Evolutionary conservation across 1,139 yeast species (phyloP), one percentile per base, ranked within the genome.

Genomic region (Saccharomyces hybrid): DNA sequence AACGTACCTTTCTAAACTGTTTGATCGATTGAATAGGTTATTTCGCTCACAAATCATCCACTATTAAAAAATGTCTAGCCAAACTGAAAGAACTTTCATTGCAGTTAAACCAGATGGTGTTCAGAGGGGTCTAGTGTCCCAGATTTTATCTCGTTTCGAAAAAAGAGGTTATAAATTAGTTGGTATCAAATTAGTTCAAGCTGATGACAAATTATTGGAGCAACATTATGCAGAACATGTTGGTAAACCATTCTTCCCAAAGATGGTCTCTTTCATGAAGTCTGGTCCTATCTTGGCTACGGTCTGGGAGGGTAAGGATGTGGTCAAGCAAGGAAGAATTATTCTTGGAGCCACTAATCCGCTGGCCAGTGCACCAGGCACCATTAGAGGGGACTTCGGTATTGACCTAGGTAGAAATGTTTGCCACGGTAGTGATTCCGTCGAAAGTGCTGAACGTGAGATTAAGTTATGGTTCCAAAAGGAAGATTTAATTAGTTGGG

Each of bases 81-180:
- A 38, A 47, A 75, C 77, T 79, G 98, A 91, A 80, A 89, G 96
- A 88, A 91, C 98, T 74, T 93, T 93, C 76, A 93, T 93, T 82
- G 98, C 98, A 71, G 88, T 93, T 77, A 93, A 93, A 81, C 99
- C 99, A 78, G 99, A 93, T 78, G 99, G 98, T 79, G 99, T 93
- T 82, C 98, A 93, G 83, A 90, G 99, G 81, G 97, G 98, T 63
- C 83, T 95, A 75, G 80, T 91, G 77, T 78, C 95, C 73, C 80
- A 88, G 68, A 91, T 95, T 80, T 74, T 95, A 68, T 81, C 86
- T 70, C 90, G 99, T 79, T 95, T 95, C 77, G 97, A 91, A 81
- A 81, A 86, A 82, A 87, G 95, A 78, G 98, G 99, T 69, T 95
- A 78, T 91, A 91, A 91, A 81, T 84, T 95, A 71, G 98, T 91